Percentiles rank a stretch among this genome's conserved stretches.
These are phyloP conservation scores for Fagopyrum homotropicum DNA, from an alignment of 148 eudicot genomes.

Conservation along the genomic window DNA sequence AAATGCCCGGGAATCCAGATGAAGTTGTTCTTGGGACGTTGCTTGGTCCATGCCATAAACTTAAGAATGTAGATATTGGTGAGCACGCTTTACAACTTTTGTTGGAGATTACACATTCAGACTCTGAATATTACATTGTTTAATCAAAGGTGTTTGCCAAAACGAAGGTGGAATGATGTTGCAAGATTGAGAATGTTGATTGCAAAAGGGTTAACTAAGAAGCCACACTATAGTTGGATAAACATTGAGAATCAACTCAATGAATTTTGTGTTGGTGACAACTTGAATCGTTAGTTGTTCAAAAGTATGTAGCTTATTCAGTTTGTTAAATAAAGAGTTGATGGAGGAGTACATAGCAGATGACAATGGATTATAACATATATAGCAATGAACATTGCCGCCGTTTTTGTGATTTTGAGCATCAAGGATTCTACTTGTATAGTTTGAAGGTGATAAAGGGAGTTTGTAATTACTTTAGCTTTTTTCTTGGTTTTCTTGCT, in stretches of 20 bases:
- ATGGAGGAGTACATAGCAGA: slow-evolving; percentile 26
- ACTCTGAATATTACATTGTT: slow-evolving; percentile 48
- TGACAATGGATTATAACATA: no score
- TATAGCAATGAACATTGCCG: no score
- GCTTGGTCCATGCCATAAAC: slow-evolving; percentile 58
- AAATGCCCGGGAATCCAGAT: slow-evolving; percentile 55
- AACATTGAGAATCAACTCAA: no score
- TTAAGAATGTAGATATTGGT: slow-evolving; percentile 31
- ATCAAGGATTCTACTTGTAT: no score
- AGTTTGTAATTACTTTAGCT: no score
- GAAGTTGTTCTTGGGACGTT: slow-evolving; percentile 48
- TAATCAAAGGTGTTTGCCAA: slow-evolving; percentile 51
- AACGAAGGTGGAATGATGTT: slow-evolving; percentile 41
- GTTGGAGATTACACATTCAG: slow-evolving; percentile 37
- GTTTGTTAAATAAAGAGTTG: slow-evolving; percentile 34
- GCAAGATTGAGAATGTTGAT: slow-evolving; percentile 51
- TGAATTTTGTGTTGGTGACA: slow-evolving; percentile 44
- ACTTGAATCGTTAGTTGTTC: slow-evolving; percentile 21
- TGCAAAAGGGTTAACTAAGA: slow-evolving; percentile 35
- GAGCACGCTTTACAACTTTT: slow-evolving; percentile 44
- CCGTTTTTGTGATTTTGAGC: no score
- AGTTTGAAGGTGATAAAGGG: no score
- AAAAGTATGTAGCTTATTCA: slow-evolving; percentile 27
- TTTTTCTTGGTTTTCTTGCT: no score
- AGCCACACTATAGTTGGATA: slow-evolving; percentile 43